Evolutionary conservation across 208 protist genomes (phyloP).

Genomic region (Wallacemonas sp.): DNA sequence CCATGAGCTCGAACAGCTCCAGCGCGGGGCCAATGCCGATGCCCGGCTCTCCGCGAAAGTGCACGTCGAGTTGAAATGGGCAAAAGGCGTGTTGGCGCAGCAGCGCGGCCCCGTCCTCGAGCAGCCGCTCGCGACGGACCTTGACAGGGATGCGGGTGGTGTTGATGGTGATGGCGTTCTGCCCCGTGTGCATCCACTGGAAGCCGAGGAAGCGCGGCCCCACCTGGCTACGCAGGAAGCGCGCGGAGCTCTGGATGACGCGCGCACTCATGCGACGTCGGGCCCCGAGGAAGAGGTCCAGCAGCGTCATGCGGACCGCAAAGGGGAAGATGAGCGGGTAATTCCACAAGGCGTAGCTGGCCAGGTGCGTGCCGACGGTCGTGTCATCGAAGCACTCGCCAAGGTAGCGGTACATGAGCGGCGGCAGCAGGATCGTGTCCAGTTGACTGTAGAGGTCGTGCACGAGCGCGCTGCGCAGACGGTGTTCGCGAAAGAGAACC

Average conservation of each 20-base stretch:
- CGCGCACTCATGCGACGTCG: slow-evolving; percentile 38
- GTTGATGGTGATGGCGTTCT: slow-evolving; percentile 23
- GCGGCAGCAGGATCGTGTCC: slow-evolving; percentile 56
- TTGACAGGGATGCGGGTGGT: slow-evolving; percentile 37
- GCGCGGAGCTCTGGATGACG: slow-evolving; percentile 4
- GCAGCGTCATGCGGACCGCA: slow-evolving; percentile 57
- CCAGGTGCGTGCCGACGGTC: slow-evolving; percentile 31
- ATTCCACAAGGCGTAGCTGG: slow-evolving; percentile 69
- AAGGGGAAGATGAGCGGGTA: slow-evolving; percentile 69
- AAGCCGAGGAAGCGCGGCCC: slow-evolving; percentile 42
- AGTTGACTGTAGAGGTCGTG: slow-evolving; percentile 71
- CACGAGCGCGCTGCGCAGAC: slow-evolving; percentile 69
- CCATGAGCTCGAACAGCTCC: slow-evolving; percentile 78
- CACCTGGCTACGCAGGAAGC: slow-evolving; percentile 4
- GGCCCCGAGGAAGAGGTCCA: slow-evolving; percentile 56
- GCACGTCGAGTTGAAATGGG: slow-evolving; percentile 64
- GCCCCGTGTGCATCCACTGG: slow-evolving; percentile 37
- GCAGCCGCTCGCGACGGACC: slow-evolving; percentile 44
- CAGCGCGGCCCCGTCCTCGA: slow-evolving; percentile 38
- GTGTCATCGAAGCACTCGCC: slow-evolving; percentile 11
- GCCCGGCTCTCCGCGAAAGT: slow-evolving; percentile 79
- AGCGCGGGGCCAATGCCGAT: slow-evolving; percentile 78
- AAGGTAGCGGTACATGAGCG: slow-evolving; percentile 31
- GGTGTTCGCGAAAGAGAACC: slow-evolving; percentile 32
- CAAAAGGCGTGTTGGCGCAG: slow-evolving; percentile 46